Percentiles rank a stretch among this genome's conserved stretches.
Conservation (phyloP, 1,284 basidiomycete genomes). For the Austropuccinia psidii region DNA sequence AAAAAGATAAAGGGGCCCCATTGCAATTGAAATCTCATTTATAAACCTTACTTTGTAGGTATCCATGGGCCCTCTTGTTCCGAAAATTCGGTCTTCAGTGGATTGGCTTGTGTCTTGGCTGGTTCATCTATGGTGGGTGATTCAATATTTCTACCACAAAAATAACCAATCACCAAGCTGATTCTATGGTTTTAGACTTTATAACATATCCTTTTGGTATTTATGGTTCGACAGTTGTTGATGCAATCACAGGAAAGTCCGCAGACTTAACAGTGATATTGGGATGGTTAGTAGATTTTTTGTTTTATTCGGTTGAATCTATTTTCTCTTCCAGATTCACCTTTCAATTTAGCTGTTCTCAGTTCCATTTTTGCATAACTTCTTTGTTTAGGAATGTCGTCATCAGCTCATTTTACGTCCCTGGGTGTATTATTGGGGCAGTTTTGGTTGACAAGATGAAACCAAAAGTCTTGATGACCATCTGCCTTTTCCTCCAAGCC, state of each 20-base stretch:
- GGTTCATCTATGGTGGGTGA: conserved; percentile 36
- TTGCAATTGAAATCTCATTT: not conserved
- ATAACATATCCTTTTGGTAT: conserved; percentile 60
- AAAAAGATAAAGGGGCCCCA: not conserved
- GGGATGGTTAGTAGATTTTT: conserved; percentile 30
- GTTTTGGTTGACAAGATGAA: conserved; percentile 55
- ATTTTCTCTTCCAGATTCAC: too few species aligned
- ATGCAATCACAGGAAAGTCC: conserved; percentile 58
- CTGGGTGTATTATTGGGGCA: conserved; percentile 66
- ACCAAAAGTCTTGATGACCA: conserved; percentile 41
- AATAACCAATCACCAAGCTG: too few species aligned
- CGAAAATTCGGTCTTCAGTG: conserved; percentile 30
- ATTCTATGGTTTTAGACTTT: conserved; percentile 30
- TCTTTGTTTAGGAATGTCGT: conserved; percentile 46
- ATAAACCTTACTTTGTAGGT: not conserved
- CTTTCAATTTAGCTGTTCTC: not conserved
- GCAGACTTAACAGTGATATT: conserved; percentile 49
- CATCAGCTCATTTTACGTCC: conserved; percentile 52
- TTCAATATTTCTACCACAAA: too few species aligned
- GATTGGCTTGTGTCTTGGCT: conserved; percentile 26
- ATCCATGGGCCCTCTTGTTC: conserved; percentile 34
- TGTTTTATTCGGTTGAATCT: too few species aligned
- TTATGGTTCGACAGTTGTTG: conserved; percentile 70
- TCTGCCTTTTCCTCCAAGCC: conserved; percentile 55
- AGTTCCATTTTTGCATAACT: not conserved